phyloP scores from a whole-genome alignment of 1,284 basidiomycete genomes.

The Xerocomus minutiporus region DNA sequence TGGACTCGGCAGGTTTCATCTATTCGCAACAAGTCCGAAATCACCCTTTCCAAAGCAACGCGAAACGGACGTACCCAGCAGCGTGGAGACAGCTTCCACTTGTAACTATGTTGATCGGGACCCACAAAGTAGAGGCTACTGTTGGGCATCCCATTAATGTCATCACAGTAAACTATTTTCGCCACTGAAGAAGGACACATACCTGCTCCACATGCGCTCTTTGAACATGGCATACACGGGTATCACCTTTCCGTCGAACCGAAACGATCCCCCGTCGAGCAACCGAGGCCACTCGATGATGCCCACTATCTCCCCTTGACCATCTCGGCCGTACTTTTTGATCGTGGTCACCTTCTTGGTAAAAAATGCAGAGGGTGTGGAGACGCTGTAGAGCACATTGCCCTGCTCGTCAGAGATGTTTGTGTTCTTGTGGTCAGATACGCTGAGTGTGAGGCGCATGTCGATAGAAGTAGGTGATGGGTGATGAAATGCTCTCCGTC shows the following conservation, averaged over 20 bases:
- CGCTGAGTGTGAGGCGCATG: background rate
- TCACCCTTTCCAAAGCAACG: background rate
- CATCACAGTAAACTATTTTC: too few relatives aligned
- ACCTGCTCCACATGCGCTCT: background rate
- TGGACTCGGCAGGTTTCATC: constrained; percentile 15
- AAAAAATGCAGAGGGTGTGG: background rate
- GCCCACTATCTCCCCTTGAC: background rate
- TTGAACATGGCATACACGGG: background rate
- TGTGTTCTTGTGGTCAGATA: background rate
- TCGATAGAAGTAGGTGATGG: too few relatives aligned
- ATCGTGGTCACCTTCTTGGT: background rate
- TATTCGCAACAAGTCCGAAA: constrained; percentile 1
- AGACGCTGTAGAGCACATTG: background rate
- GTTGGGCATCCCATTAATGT: too few relatives aligned
- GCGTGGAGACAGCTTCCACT: background rate
- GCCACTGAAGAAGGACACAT: background rate
- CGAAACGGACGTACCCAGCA: background rate
- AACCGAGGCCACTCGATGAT: background rate
- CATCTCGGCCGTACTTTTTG: background rate
- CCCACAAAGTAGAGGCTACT: background rate
- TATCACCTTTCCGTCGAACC: background rate
- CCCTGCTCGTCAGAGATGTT: background rate
- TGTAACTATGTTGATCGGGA: background rate
- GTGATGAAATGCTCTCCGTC: too few relatives aligned
- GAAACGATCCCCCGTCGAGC: background rate